Evolutionary conservation across 495 filamentous ascomycete genomes (phyloP).

Genomic region (Podospora pseudoanserina): DNA sequence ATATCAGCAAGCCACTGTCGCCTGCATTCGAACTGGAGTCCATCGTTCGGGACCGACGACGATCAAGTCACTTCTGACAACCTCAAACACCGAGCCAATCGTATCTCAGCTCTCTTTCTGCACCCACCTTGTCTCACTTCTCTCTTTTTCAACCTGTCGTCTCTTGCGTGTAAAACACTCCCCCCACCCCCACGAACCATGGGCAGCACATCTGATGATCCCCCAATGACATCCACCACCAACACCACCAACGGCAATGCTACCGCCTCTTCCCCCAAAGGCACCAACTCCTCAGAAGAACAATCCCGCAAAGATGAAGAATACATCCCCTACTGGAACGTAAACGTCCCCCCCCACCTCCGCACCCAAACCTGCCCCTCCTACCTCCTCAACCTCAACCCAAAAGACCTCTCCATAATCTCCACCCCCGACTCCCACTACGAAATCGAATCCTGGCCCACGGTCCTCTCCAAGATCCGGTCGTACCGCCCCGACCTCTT

Average conservation of each 20-base stretch:
- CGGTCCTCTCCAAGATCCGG: constrained; percentile 58
- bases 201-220: background rate
- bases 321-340: constrained; percentile 68
- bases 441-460: constrained; percentile 55
- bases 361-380: constrained; percentile 64
- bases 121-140: background rate
- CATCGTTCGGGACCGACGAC: background rate
- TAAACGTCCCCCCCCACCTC: constrained; percentile 63
- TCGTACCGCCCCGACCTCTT: constrained; percentile 69
- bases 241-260: background rate
- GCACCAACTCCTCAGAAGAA: background rate
- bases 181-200: background rate
- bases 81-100: background rate
- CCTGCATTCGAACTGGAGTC: background rate
- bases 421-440: constrained; percentile 61
- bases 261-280: background rate
- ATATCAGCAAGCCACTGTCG: background rate
- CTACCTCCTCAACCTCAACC: constrained; percentile 55
- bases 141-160: background rate
- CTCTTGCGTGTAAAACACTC: background rate
- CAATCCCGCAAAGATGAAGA: constrained; percentile 24
- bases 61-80: background rate
- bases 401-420: constrained; percentile 60
- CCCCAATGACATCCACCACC: background rate
- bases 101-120: background rate